phyloP scores from a whole-genome alignment of 768 basidiomycete species.

The Boletus subcaerulescens region DNA sequence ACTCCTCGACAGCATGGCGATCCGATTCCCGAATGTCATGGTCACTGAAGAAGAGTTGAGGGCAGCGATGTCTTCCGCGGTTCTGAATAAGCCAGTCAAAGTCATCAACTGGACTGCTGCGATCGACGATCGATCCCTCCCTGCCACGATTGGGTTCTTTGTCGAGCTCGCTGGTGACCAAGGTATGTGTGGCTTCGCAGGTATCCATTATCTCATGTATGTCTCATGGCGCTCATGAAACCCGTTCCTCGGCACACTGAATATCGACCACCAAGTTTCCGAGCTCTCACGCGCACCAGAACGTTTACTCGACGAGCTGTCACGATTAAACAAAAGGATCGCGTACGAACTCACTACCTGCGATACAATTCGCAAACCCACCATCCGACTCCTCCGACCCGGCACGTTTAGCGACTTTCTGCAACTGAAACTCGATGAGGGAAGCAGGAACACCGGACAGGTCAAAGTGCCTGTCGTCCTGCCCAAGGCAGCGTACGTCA shows the following conservation, averaged over 20 bases:
- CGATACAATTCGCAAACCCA: constrained; percentile 5
- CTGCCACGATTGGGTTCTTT: constrained; percentile 14
- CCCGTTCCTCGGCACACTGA: neutral
- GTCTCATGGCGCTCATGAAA: neutral
- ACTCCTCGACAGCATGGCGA: neutral
- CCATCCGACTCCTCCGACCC: constrained; percentile 18
- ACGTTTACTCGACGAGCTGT: constrained; percentile 11
- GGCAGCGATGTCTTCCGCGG: neutral
- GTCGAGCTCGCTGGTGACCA: constrained; percentile 8
- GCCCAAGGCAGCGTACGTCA: constrained; percentile 1
- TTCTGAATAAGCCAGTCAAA: neutral
- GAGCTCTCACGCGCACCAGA: neutral
- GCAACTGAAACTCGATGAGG: constrained; percentile 15
- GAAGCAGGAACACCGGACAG: constrained; percentile 4
- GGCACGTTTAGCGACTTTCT: constrained; percentile 24
- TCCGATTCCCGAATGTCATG: constrained; percentile 13
- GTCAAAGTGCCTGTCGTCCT: constrained; percentile 24
- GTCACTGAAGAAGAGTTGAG: constrained; percentile 12
- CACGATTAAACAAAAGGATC: neutral
- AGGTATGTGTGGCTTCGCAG: neutral
- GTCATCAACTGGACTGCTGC: constrained; percentile 16
- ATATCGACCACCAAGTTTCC: neutral
- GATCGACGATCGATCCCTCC: constrained; percentile 4
- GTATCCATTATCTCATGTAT: neutral
- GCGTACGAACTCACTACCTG: too few species aligned